Conservation (phyloP, 1,284 basidiomycete genomes). For the Wolfiporia cocos region DNA sequence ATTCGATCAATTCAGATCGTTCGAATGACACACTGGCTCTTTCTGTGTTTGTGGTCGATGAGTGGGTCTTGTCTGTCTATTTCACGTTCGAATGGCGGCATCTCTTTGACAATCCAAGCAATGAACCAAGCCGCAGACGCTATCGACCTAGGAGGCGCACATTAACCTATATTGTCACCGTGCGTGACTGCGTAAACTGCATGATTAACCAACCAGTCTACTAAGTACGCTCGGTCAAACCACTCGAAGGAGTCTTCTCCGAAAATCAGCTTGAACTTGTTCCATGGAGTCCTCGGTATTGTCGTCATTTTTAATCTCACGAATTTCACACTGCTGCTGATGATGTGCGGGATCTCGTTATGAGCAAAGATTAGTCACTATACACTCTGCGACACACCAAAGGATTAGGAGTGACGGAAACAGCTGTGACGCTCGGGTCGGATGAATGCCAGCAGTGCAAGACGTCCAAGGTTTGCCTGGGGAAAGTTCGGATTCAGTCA, state of each 20-base stretch:
- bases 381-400: too few species aligned
- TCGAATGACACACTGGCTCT: conserved; percentile 38
- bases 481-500: too few species aligned
- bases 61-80: conserved; percentile 45
- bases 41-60: conserved; percentile 45
- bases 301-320: background rate
- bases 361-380: too few species aligned
- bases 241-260: conserved; percentile 38
- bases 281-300: background rate
- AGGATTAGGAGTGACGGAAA: too few species aligned
- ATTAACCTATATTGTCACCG: background rate
- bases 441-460: too few species aligned
- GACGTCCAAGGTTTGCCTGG: too few species aligned
- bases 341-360: too few species aligned
- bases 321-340: too few species aligned
- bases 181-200: background rate
- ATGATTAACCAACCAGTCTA: conserved; percentile 30
- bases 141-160: conserved; percentile 31
- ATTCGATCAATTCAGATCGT: background rate
- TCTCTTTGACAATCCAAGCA: conserved; percentile 30
- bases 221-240: conserved; percentile 32
- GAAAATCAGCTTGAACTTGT: conserved; percentile 8
- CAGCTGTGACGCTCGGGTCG: too few species aligned
- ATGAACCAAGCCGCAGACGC: conserved; percentile 39
- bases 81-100: conserved; percentile 47